phyloP scores from a whole-genome alignment of 441 rosid species.

The Pelargonium citronellum region DNA sequence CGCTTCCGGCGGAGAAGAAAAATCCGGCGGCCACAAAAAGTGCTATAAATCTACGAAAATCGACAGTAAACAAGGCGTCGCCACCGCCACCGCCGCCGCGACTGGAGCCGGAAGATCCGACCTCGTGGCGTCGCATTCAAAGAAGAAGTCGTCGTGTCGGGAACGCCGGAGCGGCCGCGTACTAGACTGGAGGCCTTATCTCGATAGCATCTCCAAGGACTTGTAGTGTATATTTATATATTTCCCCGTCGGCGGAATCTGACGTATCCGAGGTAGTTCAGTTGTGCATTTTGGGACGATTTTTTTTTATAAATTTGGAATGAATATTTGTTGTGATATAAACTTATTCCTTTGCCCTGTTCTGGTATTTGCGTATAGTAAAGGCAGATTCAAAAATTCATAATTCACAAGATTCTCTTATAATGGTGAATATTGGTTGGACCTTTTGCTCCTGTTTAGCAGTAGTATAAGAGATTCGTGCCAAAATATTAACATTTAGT shows the following conservation, averaged over 20 bases:
- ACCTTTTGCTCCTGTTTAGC: no score
- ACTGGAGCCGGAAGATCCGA: neutral
- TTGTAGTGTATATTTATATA: neutral
- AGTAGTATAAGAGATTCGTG: no score
- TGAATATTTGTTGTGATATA: neutral
- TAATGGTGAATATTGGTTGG: no score
- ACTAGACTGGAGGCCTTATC: conserved; percentile 63
- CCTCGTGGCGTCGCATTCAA: conserved; percentile 11
- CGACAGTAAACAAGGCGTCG: neutral
- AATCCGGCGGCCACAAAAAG: conserved; percentile 15
- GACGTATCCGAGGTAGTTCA: neutral
- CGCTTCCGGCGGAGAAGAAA: conserved; percentile 47
- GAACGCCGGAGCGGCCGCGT: conserved; percentile 42
- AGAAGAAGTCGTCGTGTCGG: conserved; percentile 32
- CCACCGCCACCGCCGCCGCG: neutral
- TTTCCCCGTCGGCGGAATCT: neutral
- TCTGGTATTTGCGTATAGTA: neutral
- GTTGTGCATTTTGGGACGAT: neutral
- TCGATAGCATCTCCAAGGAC: conserved; percentile 67
- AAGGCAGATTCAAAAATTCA: neutral
- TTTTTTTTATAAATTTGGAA: no score
- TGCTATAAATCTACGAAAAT: conserved; percentile 14
- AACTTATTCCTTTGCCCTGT: neutral
- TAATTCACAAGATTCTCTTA: no score
- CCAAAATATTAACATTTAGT: no score